Evolutionary conservation across 2,329 filamentous ascomycete genomes (phyloP).

Genomic region (Penicillium rolfsii): DNA sequence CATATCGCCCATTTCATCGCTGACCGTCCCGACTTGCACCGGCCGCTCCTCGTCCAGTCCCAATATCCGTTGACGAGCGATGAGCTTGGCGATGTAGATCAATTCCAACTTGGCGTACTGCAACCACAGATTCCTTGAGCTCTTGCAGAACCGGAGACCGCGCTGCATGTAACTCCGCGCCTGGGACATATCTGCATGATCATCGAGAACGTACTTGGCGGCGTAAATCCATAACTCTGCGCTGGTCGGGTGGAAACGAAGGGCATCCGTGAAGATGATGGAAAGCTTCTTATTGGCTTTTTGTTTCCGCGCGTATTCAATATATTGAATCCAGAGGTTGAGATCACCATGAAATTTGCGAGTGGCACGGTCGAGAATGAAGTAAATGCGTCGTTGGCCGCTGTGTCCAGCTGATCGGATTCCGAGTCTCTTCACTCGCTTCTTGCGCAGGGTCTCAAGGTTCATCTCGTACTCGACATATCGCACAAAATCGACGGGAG

Average conservation of each 20-base stretch:
- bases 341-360: conserved; percentile 80
- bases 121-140: conserved; percentile 74
- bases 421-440: conserved; percentile 78
- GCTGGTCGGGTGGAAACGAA: conserved; percentile 84
- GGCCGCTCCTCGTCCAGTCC: conserved; percentile 58
- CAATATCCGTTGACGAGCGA: conserved; percentile 69
- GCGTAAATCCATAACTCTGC: conserved; percentile 82
- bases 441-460: conserved; percentile 73
- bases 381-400: conserved; percentile 81
- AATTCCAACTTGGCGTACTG: conserved; percentile 92
- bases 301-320: conserved; percentile 74
- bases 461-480: conserved; percentile 77
- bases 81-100: conserved; percentile 84
- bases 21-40: conserved; percentile 40
- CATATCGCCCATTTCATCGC: conserved; percentile 57
- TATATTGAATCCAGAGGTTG: conserved; percentile 85
- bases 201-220: conserved; percentile 76
- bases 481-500: conserved; percentile 76
- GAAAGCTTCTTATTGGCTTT: conserved; percentile 65
- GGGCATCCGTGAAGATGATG: conserved; percentile 65
- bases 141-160: conserved; percentile 85
- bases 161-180: conserved; percentile 86
- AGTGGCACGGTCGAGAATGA: conserved; percentile 84
- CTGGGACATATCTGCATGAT: conserved; percentile 81
- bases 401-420: conserved; percentile 72